These are phyloP conservation scores for Aspergillus ruber DNA, from an alignment of 2,329 filamentous ascomycete species.

Conservation along the genomic window DNA sequence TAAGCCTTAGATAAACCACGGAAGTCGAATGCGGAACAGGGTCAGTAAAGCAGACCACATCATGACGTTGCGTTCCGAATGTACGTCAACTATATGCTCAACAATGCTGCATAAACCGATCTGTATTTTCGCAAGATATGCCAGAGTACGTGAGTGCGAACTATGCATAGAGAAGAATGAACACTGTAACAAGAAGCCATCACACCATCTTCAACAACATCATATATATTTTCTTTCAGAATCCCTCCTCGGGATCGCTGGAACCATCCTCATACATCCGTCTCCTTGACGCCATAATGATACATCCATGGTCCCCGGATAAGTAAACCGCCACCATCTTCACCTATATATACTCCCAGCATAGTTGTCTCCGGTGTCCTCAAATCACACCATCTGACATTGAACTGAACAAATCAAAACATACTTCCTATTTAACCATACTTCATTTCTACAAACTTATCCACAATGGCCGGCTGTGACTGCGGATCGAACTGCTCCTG, in stretches of 20 bases:
- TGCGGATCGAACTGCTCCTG: conserved; percentile 31
- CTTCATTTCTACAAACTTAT: background rate
- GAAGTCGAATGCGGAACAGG: background rate
- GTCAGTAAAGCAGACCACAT: background rate
- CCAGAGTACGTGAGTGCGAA: no score
- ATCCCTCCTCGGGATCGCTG: background rate
- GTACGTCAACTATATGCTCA: no score
- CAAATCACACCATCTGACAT: background rate
- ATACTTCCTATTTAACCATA: background rate
- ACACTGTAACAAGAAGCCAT: background rate
- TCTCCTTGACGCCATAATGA: conserved; percentile 15
- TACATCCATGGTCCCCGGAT: conserved; percentile 2
- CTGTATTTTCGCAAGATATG: no score
- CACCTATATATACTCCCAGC: conserved; percentile 8
- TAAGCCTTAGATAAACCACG: background rate
- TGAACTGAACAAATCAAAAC: background rate
- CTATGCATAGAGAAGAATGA: no score
- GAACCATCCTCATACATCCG: background rate
- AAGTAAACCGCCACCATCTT: conserved; percentile 1
- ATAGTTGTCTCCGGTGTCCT: background rate
- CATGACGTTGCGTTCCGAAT: background rate
- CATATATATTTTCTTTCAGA: background rate
- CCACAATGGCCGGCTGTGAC: conserved; percentile 17
- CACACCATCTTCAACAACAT: background rate
- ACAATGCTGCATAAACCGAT: no score